Evolutionary conservation across 352 stramenopile species (phyloP).

Genomic region (Aphanomyces stellatus): DNA sequence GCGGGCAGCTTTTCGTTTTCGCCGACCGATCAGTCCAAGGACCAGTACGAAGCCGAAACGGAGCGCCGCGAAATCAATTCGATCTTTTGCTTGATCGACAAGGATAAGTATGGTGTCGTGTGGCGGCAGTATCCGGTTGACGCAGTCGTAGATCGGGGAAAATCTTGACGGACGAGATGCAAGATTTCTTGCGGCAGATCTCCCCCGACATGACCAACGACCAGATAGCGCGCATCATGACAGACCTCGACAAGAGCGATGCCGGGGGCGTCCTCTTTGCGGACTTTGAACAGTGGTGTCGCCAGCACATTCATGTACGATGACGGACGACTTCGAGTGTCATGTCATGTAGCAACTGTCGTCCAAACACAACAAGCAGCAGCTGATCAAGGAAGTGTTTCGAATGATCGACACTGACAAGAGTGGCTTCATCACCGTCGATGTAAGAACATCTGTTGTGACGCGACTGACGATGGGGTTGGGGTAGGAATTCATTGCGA

Average conservation of each 20-base stretch:
- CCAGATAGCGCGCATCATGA: constrained; percentile 52
- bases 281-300: constrained; percentile 65
- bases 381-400: constrained; percentile 62
- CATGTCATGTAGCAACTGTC: not conserved
- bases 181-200: constrained; percentile 41
- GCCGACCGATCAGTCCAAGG: constrained; percentile 14
- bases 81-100: constrained; percentile 64
- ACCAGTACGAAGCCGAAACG: constrained; percentile 48
- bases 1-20: not conserved
- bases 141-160: constrained; percentile 30
- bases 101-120: constrained; percentile 24
- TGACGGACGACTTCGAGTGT: not conserved
- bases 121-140: not conserved
- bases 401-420: constrained; percentile 53
- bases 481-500: constrained; percentile 48
- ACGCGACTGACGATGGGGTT: not conserved
- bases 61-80: constrained; percentile 60
- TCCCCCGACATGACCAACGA: constrained; percentile 52
- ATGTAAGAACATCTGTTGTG: constrained; percentile 18
- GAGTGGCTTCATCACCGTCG: constrained; percentile 56
- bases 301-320: constrained; percentile 44
- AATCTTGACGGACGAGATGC: constrained; percentile 54
- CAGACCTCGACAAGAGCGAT: constrained; percentile 31
- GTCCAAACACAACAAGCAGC: constrained; percentile 37
- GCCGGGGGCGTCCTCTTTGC: constrained; percentile 46